A percentile compares a stretch with the other conserved stretches of the same genome.
Evolutionary conservation across 306 rosid species (phyloP).

Genomic region (Rosa rugosa): DNA sequence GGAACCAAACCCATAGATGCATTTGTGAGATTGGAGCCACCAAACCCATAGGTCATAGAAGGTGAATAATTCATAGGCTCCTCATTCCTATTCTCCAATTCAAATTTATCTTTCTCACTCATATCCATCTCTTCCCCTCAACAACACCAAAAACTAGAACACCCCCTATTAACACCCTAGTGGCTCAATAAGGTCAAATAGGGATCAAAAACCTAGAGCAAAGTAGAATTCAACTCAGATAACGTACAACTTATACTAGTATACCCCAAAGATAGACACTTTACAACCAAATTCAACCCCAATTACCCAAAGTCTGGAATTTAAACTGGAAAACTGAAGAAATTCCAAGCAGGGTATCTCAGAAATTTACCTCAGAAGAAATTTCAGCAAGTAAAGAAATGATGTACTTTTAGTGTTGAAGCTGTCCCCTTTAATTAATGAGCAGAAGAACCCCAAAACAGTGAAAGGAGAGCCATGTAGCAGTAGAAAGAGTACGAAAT

Average conservation of each 20-base stretch:
- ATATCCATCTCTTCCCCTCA: slow-evolving; percentile 52
- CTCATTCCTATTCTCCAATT: slow-evolving; percentile 56
- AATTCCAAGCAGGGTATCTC: not conserved
- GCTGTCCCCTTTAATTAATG: slow-evolving; percentile 33
- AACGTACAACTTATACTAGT: not conserved
- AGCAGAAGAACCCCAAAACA: slow-evolving; percentile 31
- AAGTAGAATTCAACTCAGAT: slow-evolving; percentile 21
- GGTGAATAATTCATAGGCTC: slow-evolving; percentile 65
- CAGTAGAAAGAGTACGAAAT: slow-evolving; percentile 44
- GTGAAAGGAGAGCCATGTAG: slow-evolving; percentile 39
- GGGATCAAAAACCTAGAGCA: slow-evolving; percentile 12
- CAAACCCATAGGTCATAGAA: slow-evolving; percentile 62
- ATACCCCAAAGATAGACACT: slow-evolving; percentile 3
- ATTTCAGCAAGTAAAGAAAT: slow-evolving; percentile 12
- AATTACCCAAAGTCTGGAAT: slow-evolving; percentile 23
- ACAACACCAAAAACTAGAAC: slow-evolving; percentile 33
- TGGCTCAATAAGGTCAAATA: slow-evolving; percentile 23
- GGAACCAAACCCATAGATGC: slow-evolving; percentile 57
- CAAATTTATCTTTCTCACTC: slow-evolving; percentile 72
- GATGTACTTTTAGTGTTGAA: not conserved
- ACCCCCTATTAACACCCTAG: slow-evolving; percentile 11
- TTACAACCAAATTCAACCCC: slow-evolving; percentile 21
- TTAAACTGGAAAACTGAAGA: not conserved
- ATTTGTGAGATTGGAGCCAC: slow-evolving; percentile 51
- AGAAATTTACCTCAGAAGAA: not conserved